These are phyloP conservation scores for Eremomyces bilateralis DNA, from an alignment of 495 filamentous ascomycete genomes.

Conservation along the genomic window DNA sequence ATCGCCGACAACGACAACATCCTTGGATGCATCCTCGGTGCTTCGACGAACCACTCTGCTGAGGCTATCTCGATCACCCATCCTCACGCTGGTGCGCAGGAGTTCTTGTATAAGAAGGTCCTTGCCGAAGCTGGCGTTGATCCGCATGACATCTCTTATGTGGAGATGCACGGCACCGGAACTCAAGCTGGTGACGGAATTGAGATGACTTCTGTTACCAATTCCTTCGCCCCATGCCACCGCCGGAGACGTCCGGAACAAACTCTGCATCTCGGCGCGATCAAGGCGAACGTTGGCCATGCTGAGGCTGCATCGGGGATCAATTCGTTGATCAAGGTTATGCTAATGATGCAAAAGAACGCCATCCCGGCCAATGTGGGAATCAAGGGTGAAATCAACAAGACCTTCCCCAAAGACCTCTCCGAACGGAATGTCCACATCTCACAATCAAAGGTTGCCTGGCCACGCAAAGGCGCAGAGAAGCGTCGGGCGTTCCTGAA, in stretches of 20 bases:
- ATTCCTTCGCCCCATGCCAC: conserved; percentile 56
- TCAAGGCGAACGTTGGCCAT: conserved; percentile 81
- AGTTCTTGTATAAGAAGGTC: conserved; percentile 22
- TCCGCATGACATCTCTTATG: conserved; percentile 27
- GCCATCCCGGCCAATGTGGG: conserved; percentile 69
- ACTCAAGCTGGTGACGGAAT: conserved; percentile 24
- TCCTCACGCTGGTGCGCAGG: conserved; percentile 28
- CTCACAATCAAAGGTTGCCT: conserved; percentile 35
- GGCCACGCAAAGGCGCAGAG: conserved; percentile 36
- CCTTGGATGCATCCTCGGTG: conserved; percentile 23
- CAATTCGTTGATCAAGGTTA: conserved; percentile 58
- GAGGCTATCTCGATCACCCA: conserved; percentile 25
- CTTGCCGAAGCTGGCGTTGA: conserved; percentile 24
- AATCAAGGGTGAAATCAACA: conserved; percentile 68
- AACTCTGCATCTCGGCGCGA: conserved; percentile 59
- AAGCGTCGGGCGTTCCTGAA: conserved; percentile 37
- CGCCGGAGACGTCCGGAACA: conserved; percentile 40
- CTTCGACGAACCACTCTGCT: conserved; percentile 22
- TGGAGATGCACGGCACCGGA: conserved; percentile 31
- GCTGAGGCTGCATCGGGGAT: conserved; percentile 77
- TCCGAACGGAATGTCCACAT: conserved; percentile 56
- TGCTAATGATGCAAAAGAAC: conserved; percentile 73
- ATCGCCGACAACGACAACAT: conserved; percentile 27
- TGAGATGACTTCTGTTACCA: conserved; percentile 29
- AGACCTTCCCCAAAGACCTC: conserved; percentile 59